Evolutionary conservation across 2,329 filamentous ascomycete genomes (phyloP), one percentile per base, ranked within the genome.

Genomic region (Pseudogymnoascus pannorum): DNA sequence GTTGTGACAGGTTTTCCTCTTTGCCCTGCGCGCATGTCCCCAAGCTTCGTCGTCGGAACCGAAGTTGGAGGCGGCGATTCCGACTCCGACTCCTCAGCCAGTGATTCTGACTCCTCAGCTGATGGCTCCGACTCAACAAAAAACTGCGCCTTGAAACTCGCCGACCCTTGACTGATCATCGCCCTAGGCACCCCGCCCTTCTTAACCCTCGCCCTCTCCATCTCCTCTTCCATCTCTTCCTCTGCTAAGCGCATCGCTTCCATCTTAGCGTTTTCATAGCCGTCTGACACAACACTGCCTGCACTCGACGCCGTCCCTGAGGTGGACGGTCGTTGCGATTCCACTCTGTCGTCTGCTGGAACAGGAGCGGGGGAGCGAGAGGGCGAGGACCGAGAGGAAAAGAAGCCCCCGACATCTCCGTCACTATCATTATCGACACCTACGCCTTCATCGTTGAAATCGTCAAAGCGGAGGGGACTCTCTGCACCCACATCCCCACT

Each of bases 211-310:
- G 16, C 36, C 7, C 36, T 40, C 36, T 42, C 18, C 38, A 42
- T 22, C 9, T 22, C 18, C 18, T 57, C 57, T 5, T 38, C 31
- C 20, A 33, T 24, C 18, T 57, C 58, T 8, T 29, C 58, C 22
- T 60, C 35, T 5, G 38, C 58, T 18, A 60, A 14, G 2, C 58
- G 16, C 58, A 60, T 22, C 18, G 58, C 58, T n/a, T 24, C 18
- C 58, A 60, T 26, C 38, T 60, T 60, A 4, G 58, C 58, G 24
- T 48, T 24, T 4, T 14, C 6, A 18, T 60, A 60, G 24, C 42
- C 38, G 9, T 31, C 14, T 5, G 57, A 59, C 4, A 38, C 14
- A 6, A 11, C 51, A 8, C 24, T 57, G 1, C 22, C 3, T 5
- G 22, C 51, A 16, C 29, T 24, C 3, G 31, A 36, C 14, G 22